Conservation (phyloP, 129 eudicot species). For the Dittrichia graveolens region DNA sequence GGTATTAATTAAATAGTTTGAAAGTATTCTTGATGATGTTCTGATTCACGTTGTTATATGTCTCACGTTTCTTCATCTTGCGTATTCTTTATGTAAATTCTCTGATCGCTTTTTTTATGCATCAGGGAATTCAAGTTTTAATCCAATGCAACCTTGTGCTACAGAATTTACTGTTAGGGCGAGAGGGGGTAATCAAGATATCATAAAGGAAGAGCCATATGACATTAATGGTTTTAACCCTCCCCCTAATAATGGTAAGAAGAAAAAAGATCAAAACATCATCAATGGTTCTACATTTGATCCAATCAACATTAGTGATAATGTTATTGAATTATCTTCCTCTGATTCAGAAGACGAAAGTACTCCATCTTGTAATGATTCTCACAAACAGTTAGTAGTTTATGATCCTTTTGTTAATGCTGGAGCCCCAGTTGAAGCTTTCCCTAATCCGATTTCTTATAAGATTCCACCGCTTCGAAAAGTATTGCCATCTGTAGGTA, state of each 20-base stretch:
- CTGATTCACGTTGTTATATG: too few species aligned
- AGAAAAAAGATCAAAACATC: constrained; percentile 25
- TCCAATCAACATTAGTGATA: constrained; percentile 10
- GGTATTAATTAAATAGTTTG: neutral
- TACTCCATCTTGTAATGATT: constrained; percentile 32
- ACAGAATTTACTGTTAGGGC: constrained; percentile 42
- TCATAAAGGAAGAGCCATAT: neutral
- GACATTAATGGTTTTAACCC: neutral
- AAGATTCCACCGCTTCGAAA: constrained; percentile 24
- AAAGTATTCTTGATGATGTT: neutral
- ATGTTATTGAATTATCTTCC: constrained; percentile 34
- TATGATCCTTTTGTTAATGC: constrained; percentile 50
- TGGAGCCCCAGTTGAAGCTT: constrained; percentile 29
- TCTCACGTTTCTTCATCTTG: neutral
- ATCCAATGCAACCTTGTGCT: constrained; percentile 44
- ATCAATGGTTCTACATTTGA: too few species aligned
- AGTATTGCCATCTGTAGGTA: constrained; percentile 67
- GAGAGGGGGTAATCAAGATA: constrained; percentile 29
- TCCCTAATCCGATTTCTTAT: constrained; percentile 32
- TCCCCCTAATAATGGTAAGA: neutral
- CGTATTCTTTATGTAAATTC: neutral
- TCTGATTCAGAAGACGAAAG: constrained; percentile 37
- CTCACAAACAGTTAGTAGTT: constrained; percentile 58
- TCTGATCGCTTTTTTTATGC: constrained; percentile 10
- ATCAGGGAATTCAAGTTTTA: constrained; percentile 31